Evolutionary conservation across 768 basidiomycete species (phyloP).

Genomic region (Lentinula raphanica): DNA sequence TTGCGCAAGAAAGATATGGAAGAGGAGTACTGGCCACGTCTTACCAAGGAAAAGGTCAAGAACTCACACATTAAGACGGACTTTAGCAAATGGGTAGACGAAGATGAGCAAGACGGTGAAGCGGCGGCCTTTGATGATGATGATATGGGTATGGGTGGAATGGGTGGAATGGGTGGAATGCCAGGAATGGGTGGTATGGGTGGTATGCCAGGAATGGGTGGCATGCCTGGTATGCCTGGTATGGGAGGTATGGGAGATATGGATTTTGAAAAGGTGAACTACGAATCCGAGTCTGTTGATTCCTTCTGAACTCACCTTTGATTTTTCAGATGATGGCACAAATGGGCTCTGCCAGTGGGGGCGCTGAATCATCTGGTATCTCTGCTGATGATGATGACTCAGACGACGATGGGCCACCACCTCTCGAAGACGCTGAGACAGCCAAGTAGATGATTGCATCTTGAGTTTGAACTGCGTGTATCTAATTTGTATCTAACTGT

Average conservation of each 20-base stretch:
- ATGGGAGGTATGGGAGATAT: constrained; percentile 43
- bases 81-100: constrained; percentile 93
- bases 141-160: constrained; percentile 31
- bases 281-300: too few relatives aligned
- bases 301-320: too few relatives aligned
- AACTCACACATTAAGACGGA: constrained; percentile 88
- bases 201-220: constrained; percentile 47
- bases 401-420: constrained; percentile 69
- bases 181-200: constrained; percentile 55
- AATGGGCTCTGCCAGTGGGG: constrained; percentile 32
- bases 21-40: constrained; percentile 85
- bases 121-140: constrained; percentile 38
- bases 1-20: constrained; percentile 78
- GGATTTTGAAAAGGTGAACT: constrained; percentile 69
- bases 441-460: constrained; percentile 27
- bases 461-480: neutral
- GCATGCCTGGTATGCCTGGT: constrained; percentile 40
- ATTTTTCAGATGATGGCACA: constrained; percentile 44
- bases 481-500: neutral
- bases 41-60: constrained; percentile 84
- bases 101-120: constrained; percentile 87
- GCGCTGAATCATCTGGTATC: constrained; percentile 14
- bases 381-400: constrained; percentile 36
- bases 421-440: constrained; percentile 65
- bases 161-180: constrained; percentile 51